A percentile compares a stretch with the other conserved stretches of the same genome.
These are phyloP conservation scores for Podila epicladia DNA, from an alignment of 192 early-diverging fungal genomes.

Conservation along the genomic window DNA sequence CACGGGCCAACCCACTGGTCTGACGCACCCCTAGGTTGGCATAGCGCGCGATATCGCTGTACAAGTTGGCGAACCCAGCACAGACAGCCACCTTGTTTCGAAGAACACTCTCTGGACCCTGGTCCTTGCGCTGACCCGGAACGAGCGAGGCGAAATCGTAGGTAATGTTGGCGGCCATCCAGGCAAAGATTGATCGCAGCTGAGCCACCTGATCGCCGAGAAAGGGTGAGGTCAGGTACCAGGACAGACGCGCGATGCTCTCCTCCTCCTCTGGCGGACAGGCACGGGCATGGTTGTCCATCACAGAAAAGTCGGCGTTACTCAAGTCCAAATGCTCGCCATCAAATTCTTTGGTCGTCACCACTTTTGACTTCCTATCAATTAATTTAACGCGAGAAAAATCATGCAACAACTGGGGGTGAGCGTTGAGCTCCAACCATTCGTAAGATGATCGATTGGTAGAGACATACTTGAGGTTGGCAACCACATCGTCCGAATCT, in stretches of 20 bases:
- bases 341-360: slow-evolving; percentile 18
- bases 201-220: slow-evolving; percentile 50
- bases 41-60: slow-evolving; percentile 50
- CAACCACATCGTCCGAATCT: slow-evolving; percentile 1
- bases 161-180: slow-evolving; percentile 58
- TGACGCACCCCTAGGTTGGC: slow-evolving; percentile 44
- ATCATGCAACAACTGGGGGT: background rate
- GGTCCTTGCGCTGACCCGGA: slow-evolving; percentile 18
- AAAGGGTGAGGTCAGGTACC: slow-evolving; percentile 57
- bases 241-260: slow-evolving; percentile 33
- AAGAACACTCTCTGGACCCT: slow-evolving; percentile 44
- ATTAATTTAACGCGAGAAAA: background rate
- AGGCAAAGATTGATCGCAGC: slow-evolving; percentile 60
- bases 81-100: slow-evolving; percentile 56
- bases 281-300: slow-evolving; percentile 48
- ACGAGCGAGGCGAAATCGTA: slow-evolving; percentile 57
- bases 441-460: background rate
- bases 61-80: slow-evolving; percentile 64
- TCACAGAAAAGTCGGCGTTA: slow-evolving; percentile 37
- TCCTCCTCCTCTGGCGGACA: slow-evolving; percentile 34
- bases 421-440: background rate
- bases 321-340: slow-evolving; percentile 30
- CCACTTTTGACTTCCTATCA: slow-evolving; percentile 1
- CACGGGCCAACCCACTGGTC: slow-evolving; percentile 57
- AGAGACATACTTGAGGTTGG: background rate